These are phyloP conservation scores for Tulasnella sp. DNA, from an alignment of 768 basidiomycete genomes.

Conservation along the genomic window DNA sequence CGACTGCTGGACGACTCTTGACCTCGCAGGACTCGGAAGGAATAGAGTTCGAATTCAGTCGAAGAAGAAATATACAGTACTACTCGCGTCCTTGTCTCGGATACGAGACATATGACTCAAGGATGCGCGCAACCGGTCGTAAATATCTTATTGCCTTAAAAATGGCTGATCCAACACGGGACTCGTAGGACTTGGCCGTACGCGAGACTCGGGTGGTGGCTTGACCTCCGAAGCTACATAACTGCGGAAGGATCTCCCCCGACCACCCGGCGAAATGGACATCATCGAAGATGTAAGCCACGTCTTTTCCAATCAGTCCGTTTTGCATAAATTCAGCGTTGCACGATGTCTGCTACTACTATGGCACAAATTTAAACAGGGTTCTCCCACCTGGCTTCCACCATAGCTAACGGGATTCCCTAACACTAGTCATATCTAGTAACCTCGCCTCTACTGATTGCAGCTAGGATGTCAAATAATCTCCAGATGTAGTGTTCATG, in stretches of 20 bases:
- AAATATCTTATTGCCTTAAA: not conserved
- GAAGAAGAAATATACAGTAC: constrained; percentile 28
- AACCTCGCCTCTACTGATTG: constrained; percentile 29
- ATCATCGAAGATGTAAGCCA: constrained; percentile 40
- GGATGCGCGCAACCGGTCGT: constrained; percentile 23
- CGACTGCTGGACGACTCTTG: constrained; percentile 33
- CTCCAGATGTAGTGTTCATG: constrained; percentile 43
- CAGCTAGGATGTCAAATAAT: constrained; percentile 39
- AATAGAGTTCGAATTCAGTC: constrained; percentile 35
- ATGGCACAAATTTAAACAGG: constrained; percentile 35
- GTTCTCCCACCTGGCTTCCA: constrained; percentile 15
- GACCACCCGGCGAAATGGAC: constrained; percentile 36
- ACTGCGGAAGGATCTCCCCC: not conserved
- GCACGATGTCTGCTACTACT: constrained; percentile 34
- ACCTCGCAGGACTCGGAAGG: constrained; percentile 30
- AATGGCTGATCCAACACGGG: constrained; percentile 24
- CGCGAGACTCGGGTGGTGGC: not conserved
- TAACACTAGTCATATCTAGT: not conserved
- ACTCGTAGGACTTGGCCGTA: constrained; percentile 37
- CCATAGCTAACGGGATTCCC: too few species aligned
- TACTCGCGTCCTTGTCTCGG: constrained; percentile 19
- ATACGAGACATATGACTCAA: constrained; percentile 34
- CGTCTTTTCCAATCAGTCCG: constrained; percentile 32
- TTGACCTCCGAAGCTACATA: not conserved
- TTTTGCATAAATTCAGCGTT: constrained; percentile 36